These are phyloP conservation scores for Smallanthus sonchifolius DNA, from an alignment of 129 eudicot species.

Conservation along the genomic window DNA sequence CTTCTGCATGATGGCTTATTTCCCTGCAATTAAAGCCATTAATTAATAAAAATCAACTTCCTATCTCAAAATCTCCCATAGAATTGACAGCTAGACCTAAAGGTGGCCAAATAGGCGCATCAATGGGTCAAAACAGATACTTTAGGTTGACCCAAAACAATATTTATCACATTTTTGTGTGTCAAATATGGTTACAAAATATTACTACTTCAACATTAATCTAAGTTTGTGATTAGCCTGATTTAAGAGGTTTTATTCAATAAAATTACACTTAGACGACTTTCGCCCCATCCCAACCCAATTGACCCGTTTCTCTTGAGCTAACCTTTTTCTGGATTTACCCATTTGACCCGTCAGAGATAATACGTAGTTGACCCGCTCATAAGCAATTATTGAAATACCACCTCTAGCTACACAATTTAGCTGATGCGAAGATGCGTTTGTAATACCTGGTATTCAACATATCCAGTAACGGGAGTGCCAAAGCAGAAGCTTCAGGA, in stretches of 20 bases:
- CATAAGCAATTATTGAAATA: not conserved
- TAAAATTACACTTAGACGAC: not conserved
- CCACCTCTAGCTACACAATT: not conserved
- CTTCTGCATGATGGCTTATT: slow-evolving; percentile 72
- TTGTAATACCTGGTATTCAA: slow-evolving; percentile 73
- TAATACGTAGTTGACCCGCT: not conserved
- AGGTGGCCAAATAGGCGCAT: not conserved
- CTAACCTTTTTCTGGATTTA: not conserved
- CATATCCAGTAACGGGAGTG: slow-evolving; percentile 79
- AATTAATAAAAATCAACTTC: not conserved
- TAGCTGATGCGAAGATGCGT: not conserved
- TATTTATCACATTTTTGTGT: not conserved
- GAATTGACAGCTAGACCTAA: not conserved
- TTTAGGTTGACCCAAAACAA: not conserved
- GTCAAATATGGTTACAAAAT: not conserved
- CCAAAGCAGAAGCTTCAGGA: slow-evolving; percentile 92
- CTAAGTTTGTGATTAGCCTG: not conserved
- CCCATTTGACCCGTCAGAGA: not conserved
- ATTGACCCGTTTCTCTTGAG: not conserved
- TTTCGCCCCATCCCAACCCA: not conserved
- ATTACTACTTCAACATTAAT: not conserved
- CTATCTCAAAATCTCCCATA: not conserved
- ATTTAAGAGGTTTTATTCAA: not conserved
- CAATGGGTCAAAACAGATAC: not conserved
- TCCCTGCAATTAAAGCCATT: slow-evolving; percentile 44